Conservation (phyloP, 352 stramenopile species). For the Stephanocyclus meneghinianus region DNA sequence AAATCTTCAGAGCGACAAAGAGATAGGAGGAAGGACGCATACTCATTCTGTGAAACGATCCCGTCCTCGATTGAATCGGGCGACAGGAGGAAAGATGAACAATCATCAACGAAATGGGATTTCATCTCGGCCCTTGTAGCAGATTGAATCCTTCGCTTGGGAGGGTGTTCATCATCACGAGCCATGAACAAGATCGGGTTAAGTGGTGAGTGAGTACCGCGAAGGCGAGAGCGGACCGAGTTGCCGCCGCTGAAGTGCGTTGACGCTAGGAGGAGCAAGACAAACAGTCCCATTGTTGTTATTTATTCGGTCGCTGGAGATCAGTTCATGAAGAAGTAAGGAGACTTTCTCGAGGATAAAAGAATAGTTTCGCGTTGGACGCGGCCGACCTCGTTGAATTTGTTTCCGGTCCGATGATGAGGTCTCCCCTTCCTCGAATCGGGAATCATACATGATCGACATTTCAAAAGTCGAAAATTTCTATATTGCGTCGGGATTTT, state of each 20-base stretch:
- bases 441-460: too few species aligned
- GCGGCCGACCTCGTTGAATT: too few species aligned
- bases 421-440: too few species aligned
- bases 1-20: constrained; percentile 15
- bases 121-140: background rate
- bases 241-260: background rate
- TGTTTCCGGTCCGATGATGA: too few species aligned
- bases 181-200: background rate
- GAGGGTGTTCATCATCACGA: background rate
- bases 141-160: constrained; percentile 11
- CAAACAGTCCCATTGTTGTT: background rate
- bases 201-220: background rate
- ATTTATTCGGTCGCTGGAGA: constrained; percentile 1
- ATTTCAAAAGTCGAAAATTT: too few species aligned
- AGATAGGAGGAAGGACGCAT: constrained; percentile 16
- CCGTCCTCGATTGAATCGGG: constrained; percentile 21
- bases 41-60: constrained; percentile 39
- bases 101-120: constrained; percentile 9
- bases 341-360: too few species aligned
- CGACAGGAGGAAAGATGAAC: constrained; percentile 11
- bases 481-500: too few species aligned
- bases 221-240: background rate
- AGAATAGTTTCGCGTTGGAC: too few species aligned
- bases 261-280: background rate
- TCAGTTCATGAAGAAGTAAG: background rate